A percentile compares a stretch with the other conserved stretches of the same genome.
phyloP scores from a whole-genome alignment of 805 yeast species.

The Danielia reshetovae region DNA sequence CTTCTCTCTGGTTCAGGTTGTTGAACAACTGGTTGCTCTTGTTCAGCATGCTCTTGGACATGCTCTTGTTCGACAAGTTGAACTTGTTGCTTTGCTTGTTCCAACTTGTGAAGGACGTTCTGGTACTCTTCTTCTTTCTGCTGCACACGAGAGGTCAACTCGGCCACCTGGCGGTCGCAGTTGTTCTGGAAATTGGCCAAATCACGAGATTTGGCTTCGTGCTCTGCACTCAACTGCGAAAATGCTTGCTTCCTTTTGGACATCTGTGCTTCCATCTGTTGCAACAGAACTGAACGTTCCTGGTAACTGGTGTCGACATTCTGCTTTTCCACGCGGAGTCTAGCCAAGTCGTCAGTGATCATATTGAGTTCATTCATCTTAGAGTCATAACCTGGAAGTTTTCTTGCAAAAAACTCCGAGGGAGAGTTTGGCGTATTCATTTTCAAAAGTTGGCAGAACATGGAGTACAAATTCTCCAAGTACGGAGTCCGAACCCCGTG shows the following conservation, averaged over 20 bases:
- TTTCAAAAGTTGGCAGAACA: slow-evolving; percentile 59
- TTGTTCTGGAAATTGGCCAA: slow-evolving; percentile 5
- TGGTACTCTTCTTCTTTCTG: background rate
- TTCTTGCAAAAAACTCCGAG: slow-evolving; percentile 31
- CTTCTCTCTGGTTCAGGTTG: too few relatives aligned
- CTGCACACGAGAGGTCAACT: slow-evolving; percentile 2
- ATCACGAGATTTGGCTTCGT: slow-evolving; percentile 14
- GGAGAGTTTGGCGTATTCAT: slow-evolving; percentile 34
- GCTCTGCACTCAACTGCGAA: slow-evolving; percentile 2
- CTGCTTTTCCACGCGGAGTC: slow-evolving; percentile 15
- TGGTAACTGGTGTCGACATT: slow-evolving; percentile 15
- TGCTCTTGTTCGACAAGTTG: too few relatives aligned
- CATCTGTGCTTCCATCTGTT: slow-evolving; percentile 22
- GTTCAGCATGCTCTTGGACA: too few relatives aligned
- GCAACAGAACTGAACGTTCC: slow-evolving; percentile 19
- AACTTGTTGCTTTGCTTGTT: too few relatives aligned
- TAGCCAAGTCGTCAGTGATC: slow-evolving; percentile 18
- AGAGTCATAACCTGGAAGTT: slow-evolving; percentile 15
- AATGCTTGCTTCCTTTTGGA: slow-evolving; percentile 15
- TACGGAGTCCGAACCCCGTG: slow-evolving; percentile 83
- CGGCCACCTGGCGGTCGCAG: slow-evolving; percentile 8
- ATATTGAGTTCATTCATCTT: slow-evolving; percentile 19
- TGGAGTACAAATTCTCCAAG: slow-evolving; percentile 80
- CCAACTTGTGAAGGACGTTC: too few relatives aligned
- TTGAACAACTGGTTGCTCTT: too few relatives aligned